Base-by-base conservation (phyloP, 352 stramenopile species). In the Elongisporangium senticosum region DNA sequence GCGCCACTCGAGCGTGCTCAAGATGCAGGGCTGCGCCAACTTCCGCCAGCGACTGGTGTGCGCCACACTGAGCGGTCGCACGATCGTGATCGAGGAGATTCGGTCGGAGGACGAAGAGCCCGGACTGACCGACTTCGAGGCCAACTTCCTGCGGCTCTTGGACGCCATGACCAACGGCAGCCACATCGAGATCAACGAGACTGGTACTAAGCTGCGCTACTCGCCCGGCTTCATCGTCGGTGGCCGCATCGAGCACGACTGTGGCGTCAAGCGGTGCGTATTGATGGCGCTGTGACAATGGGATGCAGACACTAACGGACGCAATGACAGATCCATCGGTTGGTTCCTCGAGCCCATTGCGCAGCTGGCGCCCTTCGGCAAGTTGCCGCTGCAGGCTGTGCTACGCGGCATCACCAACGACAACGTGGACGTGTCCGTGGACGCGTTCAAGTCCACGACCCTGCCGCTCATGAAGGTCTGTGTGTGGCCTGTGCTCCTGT, bases 121-220 rank as follows among this genome's bases (percentile, higher is more conserved):
- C 1, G 97, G 97, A 13, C 71, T 99, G 43, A 83, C 89, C 24
- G 89, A 98, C 43, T 98, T 98, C 68, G 97, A 99, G 75, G 96
- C 96, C 28, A 98, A 86, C 68, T 98, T 99, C 62, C 56, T 99
- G 53, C 91, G 96, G 26, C 74, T 99, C 10, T 67, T 99, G 47
- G 97, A 99, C 77, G 86, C 84, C 57, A 78, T 99, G 58, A 99
- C 97, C 10, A 99, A 98, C 72, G 97, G 97, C 48, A 98, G 85
- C 53, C 87, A 97, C 59, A 93, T 99, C 55, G 97, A 99, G 79
- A 99, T 99, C 81, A 99, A 99, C 69, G 95, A 98, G 63, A 99
- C 97, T 1, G 97, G 97, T 59, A 99, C 97, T 23, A 96, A 97
- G 69, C 84, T 99, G 50, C 86, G 93, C 66, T 99, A 99, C 72